phyloP scores from a whole-genome alignment of 2,329 filamentous ascomycete genomes.

The Penicillium verrucosum region DNA sequence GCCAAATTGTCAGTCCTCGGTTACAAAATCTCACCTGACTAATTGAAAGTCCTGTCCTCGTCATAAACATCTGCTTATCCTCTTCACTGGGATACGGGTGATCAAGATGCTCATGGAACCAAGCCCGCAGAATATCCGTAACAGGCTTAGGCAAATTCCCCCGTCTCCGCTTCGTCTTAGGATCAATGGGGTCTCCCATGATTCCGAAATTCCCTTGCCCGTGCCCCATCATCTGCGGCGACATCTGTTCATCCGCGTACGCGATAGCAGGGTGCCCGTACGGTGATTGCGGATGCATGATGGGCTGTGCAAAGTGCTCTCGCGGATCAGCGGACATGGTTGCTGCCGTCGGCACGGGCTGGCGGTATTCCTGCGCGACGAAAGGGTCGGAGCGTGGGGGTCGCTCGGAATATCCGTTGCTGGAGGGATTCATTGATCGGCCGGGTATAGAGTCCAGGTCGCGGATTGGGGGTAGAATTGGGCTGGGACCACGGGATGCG shows the following conservation, averaged over 20 bases:
- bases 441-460: conserved; percentile 36
- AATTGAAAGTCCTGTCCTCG: conserved; percentile 71
- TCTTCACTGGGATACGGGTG: conserved; percentile 87
- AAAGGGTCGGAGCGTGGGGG: conserved; percentile 29
- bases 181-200: conserved; percentile 37
- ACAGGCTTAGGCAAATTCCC: conserved; percentile 90
- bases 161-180: conserved; percentile 56
- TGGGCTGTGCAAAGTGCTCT: conserved; percentile 23
- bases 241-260: conserved; percentile 35
- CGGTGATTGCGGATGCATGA: conserved; percentile 28
- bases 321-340: conserved; percentile 26
- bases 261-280: conserved; percentile 30
- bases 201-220: conserved; percentile 39
- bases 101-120: conserved; percentile 73
- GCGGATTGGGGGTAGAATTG: conserved; percentile 38
- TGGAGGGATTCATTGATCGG: conserved; percentile 17
- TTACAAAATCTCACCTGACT: conserved; percentile 49
- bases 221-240: conserved; percentile 29
- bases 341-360: conserved; percentile 16
- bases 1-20: not conserved
- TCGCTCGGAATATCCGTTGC: conserved; percentile 27
- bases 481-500: conserved; percentile 34
- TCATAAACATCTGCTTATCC: conserved; percentile 78
- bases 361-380: conserved; percentile 25
- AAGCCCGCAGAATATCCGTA: conserved; percentile 74